Base-by-base conservation (phyloP, 306 rosid genomes). In the Pachyrhizus erosus region DNA sequence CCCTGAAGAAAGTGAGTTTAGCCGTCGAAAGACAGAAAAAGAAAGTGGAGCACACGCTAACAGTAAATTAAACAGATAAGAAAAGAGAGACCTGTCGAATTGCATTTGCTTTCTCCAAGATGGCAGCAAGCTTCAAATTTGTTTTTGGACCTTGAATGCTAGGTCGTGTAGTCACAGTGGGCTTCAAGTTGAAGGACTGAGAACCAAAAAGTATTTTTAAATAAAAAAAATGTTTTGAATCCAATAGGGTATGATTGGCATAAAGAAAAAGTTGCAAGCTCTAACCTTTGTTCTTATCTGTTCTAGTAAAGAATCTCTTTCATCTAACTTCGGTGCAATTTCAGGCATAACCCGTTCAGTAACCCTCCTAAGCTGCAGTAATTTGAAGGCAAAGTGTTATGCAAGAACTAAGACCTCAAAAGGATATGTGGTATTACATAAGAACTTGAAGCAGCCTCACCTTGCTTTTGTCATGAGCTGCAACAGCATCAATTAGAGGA, bases 401-500 rank as follows among this genome's bases (percentile, higher is more conserved):
- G 40, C 76, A 80, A 83, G 49, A 79, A 85, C 23, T 64, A 62
- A 78, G 73, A 76, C 79, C 73, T 52, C 26, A 60, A 80, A 67
- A 73, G 49, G 75, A 46, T 18, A 84, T 74, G 48, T 43, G 1
- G 21, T 20, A 55, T 77, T 83, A 69, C 20, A 27, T 1, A 51
- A 46, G 73, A 82, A 75, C 78, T 39, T 77, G 75, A 81, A 34
- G 76, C 31, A 10, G 75, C 77, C 76, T 26, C 81, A 93, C 99
- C 99, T 88, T 93, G 98, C 97, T 92, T 88, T 92, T 90, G 84
- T 94, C 99, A 68, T 96, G 98, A 84, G 99, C 97, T 70, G 87
- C 91, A 83, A 94, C 98, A 48, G 94, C 98, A 85, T 96, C 99
- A 64, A 96, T 94, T 74, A 94, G 97, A 86, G 98, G 99, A 86